Conservation (phyloP, 208 protist genomes). For the Herpetomonas tarakana region DNA sequence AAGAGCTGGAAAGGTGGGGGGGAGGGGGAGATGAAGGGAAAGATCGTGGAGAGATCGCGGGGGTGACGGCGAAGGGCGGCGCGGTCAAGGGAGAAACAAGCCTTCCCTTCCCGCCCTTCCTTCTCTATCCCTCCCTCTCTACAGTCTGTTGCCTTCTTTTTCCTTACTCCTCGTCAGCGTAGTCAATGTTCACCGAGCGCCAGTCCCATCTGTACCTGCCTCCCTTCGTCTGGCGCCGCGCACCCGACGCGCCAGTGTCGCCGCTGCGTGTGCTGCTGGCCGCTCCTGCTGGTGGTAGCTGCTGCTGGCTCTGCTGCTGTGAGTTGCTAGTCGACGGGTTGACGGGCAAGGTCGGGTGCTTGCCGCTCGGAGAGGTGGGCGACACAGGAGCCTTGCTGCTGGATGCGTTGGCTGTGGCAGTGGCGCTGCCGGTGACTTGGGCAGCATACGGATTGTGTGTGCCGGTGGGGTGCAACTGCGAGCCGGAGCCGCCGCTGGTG, state of each 20-base stretch:
- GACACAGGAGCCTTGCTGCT: not conserved
- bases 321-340: no score
- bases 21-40: no score
- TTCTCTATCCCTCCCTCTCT: no score
- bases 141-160: not conserved
- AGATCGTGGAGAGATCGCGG: no score
- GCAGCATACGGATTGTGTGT: not conserved
- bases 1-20: no score
- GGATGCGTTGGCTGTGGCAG: not conserved
- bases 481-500: slow-evolving; percentile 8
- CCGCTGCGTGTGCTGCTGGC: slow-evolving; percentile 30
- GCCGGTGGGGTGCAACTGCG: not conserved
- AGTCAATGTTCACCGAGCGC: slow-evolving; percentile 23
- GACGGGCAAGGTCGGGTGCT: no score
- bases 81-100: no score
- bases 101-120: no score
- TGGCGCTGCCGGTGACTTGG: no score
- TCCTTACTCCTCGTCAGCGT: slow-evolving; percentile 26
- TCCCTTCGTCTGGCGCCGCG: slow-evolving; percentile 12
- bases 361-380: not conserved
- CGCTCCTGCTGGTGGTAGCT: not conserved
- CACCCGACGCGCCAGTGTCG: slow-evolving; percentile 12
- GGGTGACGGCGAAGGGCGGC: no score
- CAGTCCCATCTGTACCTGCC: slow-evolving; percentile 47
- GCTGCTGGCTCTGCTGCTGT: slow-evolving; percentile 5